These are phyloP conservation scores for Xerocomus minutiporus DNA, from an alignment of 1,284 basidiomycete genomes.

Conservation along the genomic window DNA sequence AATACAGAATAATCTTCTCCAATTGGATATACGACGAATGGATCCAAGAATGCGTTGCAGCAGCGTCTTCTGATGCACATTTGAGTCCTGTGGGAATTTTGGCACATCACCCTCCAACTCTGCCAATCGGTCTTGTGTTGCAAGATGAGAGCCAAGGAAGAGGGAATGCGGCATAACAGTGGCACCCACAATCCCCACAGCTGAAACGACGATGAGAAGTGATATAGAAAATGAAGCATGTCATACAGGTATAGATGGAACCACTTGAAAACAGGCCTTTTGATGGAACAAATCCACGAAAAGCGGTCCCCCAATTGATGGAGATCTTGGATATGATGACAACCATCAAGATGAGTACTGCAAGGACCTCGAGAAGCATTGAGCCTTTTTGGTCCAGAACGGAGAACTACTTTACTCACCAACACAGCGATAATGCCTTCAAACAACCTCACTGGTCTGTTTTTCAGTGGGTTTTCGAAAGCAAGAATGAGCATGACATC, in stretches of 20 bases:
- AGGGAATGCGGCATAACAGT: slow-evolving; percentile 91
- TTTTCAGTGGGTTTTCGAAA: slow-evolving; percentile 42
- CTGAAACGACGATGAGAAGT: slow-evolving; percentile 36
- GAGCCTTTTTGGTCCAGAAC: background rate
- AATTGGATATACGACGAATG: slow-evolving; percentile 10
- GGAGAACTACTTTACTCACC: slow-evolving; percentile 32
- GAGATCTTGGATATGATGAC: slow-evolving; percentile 73
- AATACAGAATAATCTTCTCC: slow-evolving; percentile 20
- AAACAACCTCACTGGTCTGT: slow-evolving; percentile 49
- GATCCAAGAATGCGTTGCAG: slow-evolving; percentile 10
- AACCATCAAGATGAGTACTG: slow-evolving; percentile 79
- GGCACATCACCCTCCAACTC: slow-evolving; percentile 11
- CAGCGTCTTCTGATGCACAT: background rate
- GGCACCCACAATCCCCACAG: slow-evolving; percentile 79
- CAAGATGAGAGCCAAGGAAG: slow-evolving; percentile 83
- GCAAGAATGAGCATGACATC: slow-evolving; percentile 68
- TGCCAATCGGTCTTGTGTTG: slow-evolving; percentile 70
- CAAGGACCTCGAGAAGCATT: slow-evolving; percentile 54
- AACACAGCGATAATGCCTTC: slow-evolving; percentile 64
- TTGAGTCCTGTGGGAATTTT: slow-evolving; percentile 2
- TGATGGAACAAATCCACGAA: slow-evolving; percentile 84
- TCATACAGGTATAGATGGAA: slow-evolving; percentile 75
- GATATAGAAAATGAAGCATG: background rate
- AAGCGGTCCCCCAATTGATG: slow-evolving; percentile 75
- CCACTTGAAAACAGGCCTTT: slow-evolving; percentile 57